A percentile compares a stretch with the other conserved stretches of the same genome.
Evolutionary conservation across 768 basidiomycete species (phyloP).

Genomic region (Lactarius hatsudake): DNA sequence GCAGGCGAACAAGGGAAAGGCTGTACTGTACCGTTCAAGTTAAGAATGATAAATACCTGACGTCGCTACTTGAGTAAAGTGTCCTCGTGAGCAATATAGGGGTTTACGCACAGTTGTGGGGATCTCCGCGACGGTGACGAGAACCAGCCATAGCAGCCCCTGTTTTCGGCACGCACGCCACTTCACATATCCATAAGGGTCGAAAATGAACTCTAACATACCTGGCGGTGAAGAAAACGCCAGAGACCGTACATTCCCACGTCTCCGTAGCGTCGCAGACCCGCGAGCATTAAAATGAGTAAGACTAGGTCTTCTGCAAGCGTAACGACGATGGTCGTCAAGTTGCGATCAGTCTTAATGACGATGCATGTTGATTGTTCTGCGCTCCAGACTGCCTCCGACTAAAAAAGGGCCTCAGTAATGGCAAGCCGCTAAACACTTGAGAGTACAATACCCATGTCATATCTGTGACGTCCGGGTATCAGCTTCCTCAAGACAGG

Average conservation of each 20-base stretch:
- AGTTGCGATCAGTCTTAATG: constrained; percentile 1
- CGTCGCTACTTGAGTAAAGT: not conserved
- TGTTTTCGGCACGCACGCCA: not conserved
- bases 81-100: not conserved
- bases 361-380: not conserved
- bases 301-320: constrained; percentile 16
- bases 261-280: constrained; percentile 20
- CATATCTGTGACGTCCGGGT: not conserved
- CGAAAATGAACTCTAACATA: not conserved
- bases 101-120: constrained; percentile 14
- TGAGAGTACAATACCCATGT: constrained; percentile 1
- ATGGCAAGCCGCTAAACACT: not conserved
- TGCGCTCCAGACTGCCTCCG: constrained; percentile 3
- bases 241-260: constrained; percentile 21
- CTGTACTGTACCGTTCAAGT: constrained; percentile 22
- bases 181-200: not conserved
- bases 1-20: not conserved
- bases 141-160: constrained; percentile 22
- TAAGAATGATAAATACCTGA: constrained; percentile 18
- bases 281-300: constrained; percentile 18
- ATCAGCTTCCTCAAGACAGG: not conserved
- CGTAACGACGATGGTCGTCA: constrained; percentile 10
- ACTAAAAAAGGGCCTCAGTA: constrained; percentile 6
- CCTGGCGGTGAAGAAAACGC: constrained; percentile 22
- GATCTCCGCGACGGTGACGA: constrained; percentile 24